Evolutionary conservation across 2,329 filamentous ascomycete species (phyloP).

Genomic region (Colletotrichum sidae): DNA sequence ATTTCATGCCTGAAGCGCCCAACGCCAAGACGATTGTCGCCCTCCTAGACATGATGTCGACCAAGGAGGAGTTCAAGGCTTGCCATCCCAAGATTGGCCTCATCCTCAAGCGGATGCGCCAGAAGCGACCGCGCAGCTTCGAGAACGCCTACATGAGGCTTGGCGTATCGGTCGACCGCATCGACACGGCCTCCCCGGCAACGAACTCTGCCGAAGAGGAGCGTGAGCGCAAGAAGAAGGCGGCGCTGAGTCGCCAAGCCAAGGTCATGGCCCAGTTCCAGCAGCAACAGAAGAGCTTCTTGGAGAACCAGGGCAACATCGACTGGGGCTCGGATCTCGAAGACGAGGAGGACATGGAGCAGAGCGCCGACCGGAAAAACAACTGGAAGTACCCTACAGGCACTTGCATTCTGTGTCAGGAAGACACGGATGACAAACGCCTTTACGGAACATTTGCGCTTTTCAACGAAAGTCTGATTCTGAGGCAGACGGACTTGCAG

Average conservation of each 20-base stretch:
- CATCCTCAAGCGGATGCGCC: conserved; percentile 85
- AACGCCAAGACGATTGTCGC: conserved; percentile 72
- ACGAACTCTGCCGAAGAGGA: conserved; percentile 76
- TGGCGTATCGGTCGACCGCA: conserved; percentile 78
- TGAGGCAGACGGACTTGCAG: conserved; percentile 86
- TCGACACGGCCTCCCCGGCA: conserved; percentile 86
- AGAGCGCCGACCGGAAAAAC: conserved; percentile 75
- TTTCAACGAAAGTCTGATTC: conserved; percentile 84
- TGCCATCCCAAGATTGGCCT: conserved; percentile 87
- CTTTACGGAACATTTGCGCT: conserved; percentile 95
- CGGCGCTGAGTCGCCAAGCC: conserved; percentile 88
- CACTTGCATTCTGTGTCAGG: conserved; percentile 96
- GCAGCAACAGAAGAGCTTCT: conserved; percentile 94
- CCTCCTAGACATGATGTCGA: conserved; percentile 70
- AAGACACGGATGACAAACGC: conserved; percentile 89
- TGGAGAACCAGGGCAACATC: conserved; percentile 87
- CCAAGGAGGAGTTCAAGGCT: conserved; percentile 80
- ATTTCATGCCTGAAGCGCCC: conserved; percentile 68
- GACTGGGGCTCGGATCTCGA: conserved; percentile 87
- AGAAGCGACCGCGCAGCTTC: conserved; percentile 82
- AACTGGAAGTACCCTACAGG: conserved; percentile 92
- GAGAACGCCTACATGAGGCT: conserved; percentile 73
- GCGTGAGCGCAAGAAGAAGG: conserved; percentile 87
- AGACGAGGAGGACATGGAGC: conserved; percentile 78
- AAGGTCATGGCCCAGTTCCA: conserved; percentile 98